These are phyloP conservation scores for Lactarius sp. DNA, from an alignment of 768 basidiomycete species.

Conservation along the genomic window DNA sequence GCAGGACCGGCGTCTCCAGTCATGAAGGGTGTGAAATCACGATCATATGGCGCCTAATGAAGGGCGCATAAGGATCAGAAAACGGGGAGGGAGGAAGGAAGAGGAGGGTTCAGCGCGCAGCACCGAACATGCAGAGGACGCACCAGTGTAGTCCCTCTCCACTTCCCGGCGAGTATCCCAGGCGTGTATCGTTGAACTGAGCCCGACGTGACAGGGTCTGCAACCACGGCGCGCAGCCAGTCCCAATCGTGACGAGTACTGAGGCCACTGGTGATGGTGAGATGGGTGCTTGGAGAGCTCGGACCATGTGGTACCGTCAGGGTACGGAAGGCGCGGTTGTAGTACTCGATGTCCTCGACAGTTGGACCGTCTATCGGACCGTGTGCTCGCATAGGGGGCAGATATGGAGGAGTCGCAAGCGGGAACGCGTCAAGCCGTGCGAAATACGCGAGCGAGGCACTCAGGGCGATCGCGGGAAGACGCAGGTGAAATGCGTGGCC, in stretches of 20 bases:
- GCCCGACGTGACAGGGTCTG: constrained; percentile 3
- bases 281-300: not conserved
- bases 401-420: not conserved
- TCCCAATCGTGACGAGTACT: constrained; percentile 8
- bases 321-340: constrained; percentile 12
- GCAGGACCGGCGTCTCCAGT: constrained; percentile 6
- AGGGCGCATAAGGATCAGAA: not conserved
- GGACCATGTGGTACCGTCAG: constrained; percentile 10
- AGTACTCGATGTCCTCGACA: constrained; percentile 16
- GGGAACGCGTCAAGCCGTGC: constrained; percentile 18
- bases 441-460: constrained; percentile 21
- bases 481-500: constrained; percentile 14
- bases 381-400: not conserved
- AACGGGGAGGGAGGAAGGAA: not conserved
- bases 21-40: constrained; percentile 8
- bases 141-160: constrained; percentile 17
- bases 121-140: constrained; percentile 10
- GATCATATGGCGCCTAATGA: constrained; percentile 5
- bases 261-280: not conserved
- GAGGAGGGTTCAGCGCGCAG: not conserved
- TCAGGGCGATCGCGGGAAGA: constrained; percentile 15
- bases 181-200: constrained; percentile 8
- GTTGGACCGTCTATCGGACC: not conserved
- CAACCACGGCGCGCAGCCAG: constrained; percentile 16
- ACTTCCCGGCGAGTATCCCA: constrained; percentile 14